Percentiles rank a stretch among this genome's conserved stretches.
These are phyloP conservation scores for Sclerotiophoma versabilis DNA, from an alignment of 2,329 filamentous ascomycete species.

Conservation along the genomic window DNA sequence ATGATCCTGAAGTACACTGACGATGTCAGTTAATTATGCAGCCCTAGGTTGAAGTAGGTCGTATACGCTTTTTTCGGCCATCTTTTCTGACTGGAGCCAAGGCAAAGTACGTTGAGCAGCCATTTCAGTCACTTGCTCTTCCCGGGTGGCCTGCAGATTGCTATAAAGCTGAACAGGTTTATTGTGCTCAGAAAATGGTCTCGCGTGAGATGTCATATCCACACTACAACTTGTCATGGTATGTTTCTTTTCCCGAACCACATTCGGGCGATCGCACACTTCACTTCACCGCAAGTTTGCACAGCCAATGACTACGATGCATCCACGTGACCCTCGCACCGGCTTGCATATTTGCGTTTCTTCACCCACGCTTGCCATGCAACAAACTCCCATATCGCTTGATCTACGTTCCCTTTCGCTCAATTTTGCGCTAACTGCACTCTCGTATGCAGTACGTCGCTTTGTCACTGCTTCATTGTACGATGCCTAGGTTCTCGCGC, in stretches of 20 bases:
- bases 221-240: too few relatives aligned
- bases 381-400: background rate
- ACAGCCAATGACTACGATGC: background rate
- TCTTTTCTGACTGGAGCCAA: background rate
- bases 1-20: too few relatives aligned
- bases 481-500: conserved; percentile 6
- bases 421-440: background rate
- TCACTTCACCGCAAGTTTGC: conserved; percentile 1
- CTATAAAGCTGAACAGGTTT: too few relatives aligned
- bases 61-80: background rate
- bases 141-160: background rate
- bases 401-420: background rate
- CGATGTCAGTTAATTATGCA: too few relatives aligned
- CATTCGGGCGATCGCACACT: background rate
- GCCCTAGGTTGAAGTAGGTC: too few relatives aligned
- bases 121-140: background rate
- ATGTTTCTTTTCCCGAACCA: background rate
- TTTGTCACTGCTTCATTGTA: background rate
- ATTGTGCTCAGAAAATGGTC: too few relatives aligned
- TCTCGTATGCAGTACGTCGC: background rate
- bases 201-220: too few relatives aligned
- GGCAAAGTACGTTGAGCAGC: background rate
- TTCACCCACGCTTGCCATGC: background rate
- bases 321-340: background rate
- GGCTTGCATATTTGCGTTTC: background rate